phyloP scores from a whole-genome alignment of 2,329 filamentous ascomycete species.

The Zymoseptoria tritici region DNA sequence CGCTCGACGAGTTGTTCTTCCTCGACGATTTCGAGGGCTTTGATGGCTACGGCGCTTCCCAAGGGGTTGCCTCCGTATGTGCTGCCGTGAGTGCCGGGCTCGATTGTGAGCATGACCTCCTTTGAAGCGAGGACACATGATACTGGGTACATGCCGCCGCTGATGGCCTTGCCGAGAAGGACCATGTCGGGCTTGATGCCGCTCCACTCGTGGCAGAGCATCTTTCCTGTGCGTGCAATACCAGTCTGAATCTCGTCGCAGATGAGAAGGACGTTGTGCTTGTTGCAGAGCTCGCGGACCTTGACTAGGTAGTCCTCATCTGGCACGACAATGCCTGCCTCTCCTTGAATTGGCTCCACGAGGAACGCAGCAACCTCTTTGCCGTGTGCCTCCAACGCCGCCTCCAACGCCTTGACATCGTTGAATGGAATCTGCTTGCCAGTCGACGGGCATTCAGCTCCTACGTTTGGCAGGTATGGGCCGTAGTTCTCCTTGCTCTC shows the following conservation, averaged over 20 bases:
- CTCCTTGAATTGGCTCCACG: slow-evolving; percentile 93
- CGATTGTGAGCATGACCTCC: slow-evolving; percentile 91
- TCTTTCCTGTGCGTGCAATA: slow-evolving; percentile 86
- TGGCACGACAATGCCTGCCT: slow-evolving; percentile 93
- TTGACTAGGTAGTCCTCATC: slow-evolving; percentile 78
- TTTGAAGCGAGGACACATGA: slow-evolving; percentile 81
- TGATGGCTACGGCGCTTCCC: slow-evolving; percentile 90
- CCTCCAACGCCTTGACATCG: slow-evolving; percentile 71
- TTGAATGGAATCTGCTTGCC: slow-evolving; percentile 77
- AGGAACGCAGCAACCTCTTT: slow-evolving; percentile 85
- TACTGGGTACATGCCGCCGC: slow-evolving; percentile 98
- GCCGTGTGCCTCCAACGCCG: slow-evolving; percentile 71
- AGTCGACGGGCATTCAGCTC: slow-evolving; percentile 67
- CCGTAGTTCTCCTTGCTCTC: slow-evolving; percentile 97
- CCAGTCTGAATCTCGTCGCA: slow-evolving; percentile 98
- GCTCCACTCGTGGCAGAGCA: slow-evolving; percentile 92
- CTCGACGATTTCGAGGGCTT: slow-evolving; percentile 85
- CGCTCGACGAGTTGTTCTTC: slow-evolving; percentile 83
- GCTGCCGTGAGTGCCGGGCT: slow-evolving; percentile 93
- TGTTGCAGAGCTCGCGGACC: slow-evolving; percentile 78
- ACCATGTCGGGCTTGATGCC: slow-evolving; percentile 93
- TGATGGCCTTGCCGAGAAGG: slow-evolving; percentile 93
- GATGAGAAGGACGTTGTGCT: slow-evolving; percentile 92
- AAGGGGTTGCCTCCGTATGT: slow-evolving; percentile 98
- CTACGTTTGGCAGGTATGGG: slow-evolving; percentile 84